Percentiles rank a stretch among this genome's conserved stretches.
Conservation (phyloP, 176 grass and related monocot genomes). For the Avena sativa region DNA sequence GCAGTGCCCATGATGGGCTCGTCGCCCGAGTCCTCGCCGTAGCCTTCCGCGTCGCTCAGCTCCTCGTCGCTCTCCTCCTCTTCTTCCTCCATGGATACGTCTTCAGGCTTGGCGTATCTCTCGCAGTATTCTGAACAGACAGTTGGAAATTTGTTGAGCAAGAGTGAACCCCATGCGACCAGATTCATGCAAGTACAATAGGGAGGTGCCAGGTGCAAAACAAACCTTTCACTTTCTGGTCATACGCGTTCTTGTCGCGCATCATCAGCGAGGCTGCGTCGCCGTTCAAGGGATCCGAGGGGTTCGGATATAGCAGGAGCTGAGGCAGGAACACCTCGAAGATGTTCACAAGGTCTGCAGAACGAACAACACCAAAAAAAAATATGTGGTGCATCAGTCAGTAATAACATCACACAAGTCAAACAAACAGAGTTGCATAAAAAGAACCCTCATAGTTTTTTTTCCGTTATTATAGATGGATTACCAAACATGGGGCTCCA, state of each 20-base stretch:
- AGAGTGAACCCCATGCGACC: too few species aligned
- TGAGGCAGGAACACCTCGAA: conserved; percentile 68
- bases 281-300: conserved; percentile 65
- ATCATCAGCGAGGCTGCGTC: conserved; percentile 63
- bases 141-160: too few species aligned
- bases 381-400: background rate
- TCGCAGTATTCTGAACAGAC: conserved; percentile 48
- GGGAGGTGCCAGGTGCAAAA: background rate
- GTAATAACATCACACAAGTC: too few species aligned
- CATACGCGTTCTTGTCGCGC: conserved; percentile 58
- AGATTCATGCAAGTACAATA: too few species aligned
- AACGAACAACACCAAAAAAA: background rate
- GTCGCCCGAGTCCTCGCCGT: conserved; percentile 33
- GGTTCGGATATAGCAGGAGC: conserved; percentile 63
- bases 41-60: conserved; percentile 45
- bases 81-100: conserved; percentile 30
- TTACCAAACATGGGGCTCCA: conserved; percentile 57
- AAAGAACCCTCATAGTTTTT: too few species aligned
- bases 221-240: conserved; percentile 69
- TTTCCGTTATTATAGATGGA: too few species aligned
- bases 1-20: conserved; percentile 46
- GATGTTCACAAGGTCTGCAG: conserved; percentile 63
- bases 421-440: too few species aligned
- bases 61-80: conserved; percentile 56
- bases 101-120: conserved; percentile 58